Evolutionary conservation across 2,329 filamentous ascomycete species (phyloP), one percentile per base, ranked within the genome.

Genomic region (Diaporthe ampelina): DNA sequence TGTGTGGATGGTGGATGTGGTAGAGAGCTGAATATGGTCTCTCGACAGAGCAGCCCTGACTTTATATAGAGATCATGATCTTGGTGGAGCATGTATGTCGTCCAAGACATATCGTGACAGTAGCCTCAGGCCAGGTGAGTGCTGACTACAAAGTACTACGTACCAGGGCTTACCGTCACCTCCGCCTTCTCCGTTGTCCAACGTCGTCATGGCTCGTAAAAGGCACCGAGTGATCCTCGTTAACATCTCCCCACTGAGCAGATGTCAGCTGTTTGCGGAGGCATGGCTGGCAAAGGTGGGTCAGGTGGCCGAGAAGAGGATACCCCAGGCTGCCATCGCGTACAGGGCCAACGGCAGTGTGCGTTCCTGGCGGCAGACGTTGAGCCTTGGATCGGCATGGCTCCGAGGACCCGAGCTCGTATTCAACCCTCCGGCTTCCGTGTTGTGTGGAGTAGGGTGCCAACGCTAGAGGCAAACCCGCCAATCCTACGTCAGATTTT

Each of bases 121-220:
- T 35, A 48, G 57, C 24, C 57, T 54, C 19, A 43, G 70, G 24
- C 32, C 48, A 15, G 57, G 21, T 43, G 13, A 72, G 69, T 24
- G 8, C 37, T 32, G 8, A 65, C 54, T 45, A 50, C 45, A 50
- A n/a, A 50, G 45, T 52, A 24, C 48, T 24, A 26, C 48, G n/a
- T 52, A 52, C n/a, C 40, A 61, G 43, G 70, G 54, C 57, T 48
- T 58, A 54, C 45, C 57, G 45, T 72, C 48, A 40, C 57, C n/a
- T 72, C 70, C 40, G 40, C 40, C 40, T 43, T 17, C 15, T 43
- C 40, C 57, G 21, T 61, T 43, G 57, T 63, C 45, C 45, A 58
- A 65, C 70, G 19, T 72, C 43, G 70, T 72, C 57, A 72, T 59
- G 70, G 70, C 70, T 72, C 70, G 70, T 72, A 72, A 59, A 52